Evolutionary conservation across 2,329 filamentous ascomycete genomes (phyloP).

Genomic region (Blumeria hordei): DNA sequence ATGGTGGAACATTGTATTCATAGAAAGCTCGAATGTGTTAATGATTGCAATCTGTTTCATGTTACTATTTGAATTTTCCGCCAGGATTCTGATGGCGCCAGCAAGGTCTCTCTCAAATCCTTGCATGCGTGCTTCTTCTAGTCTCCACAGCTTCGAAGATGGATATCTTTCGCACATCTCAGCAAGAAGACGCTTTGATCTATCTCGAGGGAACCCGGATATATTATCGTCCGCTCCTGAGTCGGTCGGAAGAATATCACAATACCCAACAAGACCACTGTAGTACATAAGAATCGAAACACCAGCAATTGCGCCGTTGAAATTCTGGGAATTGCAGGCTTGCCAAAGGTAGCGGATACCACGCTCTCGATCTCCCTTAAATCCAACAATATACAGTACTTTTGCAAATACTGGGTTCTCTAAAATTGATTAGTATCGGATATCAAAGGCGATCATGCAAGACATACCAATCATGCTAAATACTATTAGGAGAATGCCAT

Average conservation of each 20-base stretch:
- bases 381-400: conserved; percentile 70
- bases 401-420: conserved; percentile 65
- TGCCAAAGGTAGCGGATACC: conserved; percentile 79
- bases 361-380: conserved; percentile 63
- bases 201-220: conserved; percentile 46
- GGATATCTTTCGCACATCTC: conserved; percentile 62
- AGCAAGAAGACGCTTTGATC: conserved; percentile 40
- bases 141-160: conserved; percentile 58
- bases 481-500: conserved; percentile 61
- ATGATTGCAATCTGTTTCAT: conserved; percentile 79
- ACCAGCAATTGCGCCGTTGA: conserved; percentile 79
- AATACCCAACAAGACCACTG: conserved; percentile 63
- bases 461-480: conserved; percentile 50
- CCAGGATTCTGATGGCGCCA: conserved; percentile 41
- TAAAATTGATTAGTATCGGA: neutral
- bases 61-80: conserved; percentile 33
- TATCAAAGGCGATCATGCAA: neutral
- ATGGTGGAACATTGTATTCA: conserved; percentile 59
- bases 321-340: conserved; percentile 60
- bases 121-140: conserved; percentile 66
- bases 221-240: conserved; percentile 29
- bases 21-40: conserved; percentile 59
- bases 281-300: conserved; percentile 68
- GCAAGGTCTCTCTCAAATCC: conserved; percentile 41
- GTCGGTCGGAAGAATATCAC: conserved; percentile 57